A percentile compares a stretch with the other conserved stretches of the same genome.
These are phyloP conservation scores for Corrigiola litoralis DNA, from an alignment of 179 eudicot genomes.

Conservation along the genomic window DNA sequence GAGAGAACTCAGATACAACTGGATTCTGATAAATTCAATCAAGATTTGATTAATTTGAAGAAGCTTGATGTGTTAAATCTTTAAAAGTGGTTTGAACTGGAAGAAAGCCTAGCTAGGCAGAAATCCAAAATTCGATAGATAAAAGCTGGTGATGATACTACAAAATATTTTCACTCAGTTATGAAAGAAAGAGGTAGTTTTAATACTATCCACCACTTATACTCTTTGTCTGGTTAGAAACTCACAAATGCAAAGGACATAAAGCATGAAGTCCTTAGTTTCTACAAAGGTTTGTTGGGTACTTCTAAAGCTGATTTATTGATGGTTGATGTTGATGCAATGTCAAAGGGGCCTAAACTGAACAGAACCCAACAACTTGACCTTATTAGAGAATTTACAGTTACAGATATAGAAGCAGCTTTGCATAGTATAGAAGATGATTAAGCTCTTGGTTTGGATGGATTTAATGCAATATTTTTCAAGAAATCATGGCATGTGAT, in stretches of 20 bases:
- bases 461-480: background rate
- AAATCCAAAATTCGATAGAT: background rate
- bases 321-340: too few species aligned
- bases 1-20: too few species aligned
- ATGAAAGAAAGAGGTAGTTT: background rate
- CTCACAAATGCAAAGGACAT: too few species aligned
- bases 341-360: too few species aligned
- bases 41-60: background rate
- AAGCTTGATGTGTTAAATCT: too few species aligned
- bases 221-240: too few species aligned
- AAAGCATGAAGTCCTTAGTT: too few species aligned
- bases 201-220: background rate
- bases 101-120: background rate
- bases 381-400: background rate
- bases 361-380: background rate
- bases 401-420: too few species aligned
- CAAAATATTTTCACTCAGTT: background rate
- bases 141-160: background rate
- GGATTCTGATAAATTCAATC: too few species aligned
- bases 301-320: too few species aligned
- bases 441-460: too few species aligned
- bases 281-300: too few species aligned
- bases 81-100: background rate
- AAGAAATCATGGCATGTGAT: background rate
- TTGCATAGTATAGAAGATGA: background rate